phyloP scores from a whole-genome alignment of 305 asterid species.

The Lippia alba region DNA sequence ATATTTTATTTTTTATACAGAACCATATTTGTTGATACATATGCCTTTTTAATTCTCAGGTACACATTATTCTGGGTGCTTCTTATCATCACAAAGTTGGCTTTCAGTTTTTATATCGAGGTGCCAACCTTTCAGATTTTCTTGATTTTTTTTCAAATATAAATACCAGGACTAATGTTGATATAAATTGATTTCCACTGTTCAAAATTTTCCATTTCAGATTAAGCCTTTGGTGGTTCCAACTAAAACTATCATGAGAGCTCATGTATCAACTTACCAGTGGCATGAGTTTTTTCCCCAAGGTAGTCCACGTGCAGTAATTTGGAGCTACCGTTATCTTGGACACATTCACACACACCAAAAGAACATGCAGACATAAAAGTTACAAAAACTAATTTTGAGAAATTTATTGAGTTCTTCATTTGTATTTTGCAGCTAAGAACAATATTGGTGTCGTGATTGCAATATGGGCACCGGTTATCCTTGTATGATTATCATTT shows the following conservation, averaged over 20 bases:
- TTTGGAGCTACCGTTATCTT: slow-evolving; percentile 42
- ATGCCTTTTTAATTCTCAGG: slow-evolving; percentile 54
- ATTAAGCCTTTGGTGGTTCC: slow-evolving; percentile 90
- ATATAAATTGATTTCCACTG: slow-evolving; percentile 46
- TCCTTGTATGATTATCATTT: slow-evolving; percentile 61
- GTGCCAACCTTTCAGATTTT: slow-evolving; percentile 42
- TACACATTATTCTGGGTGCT: slow-evolving; percentile 98
- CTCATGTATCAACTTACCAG: slow-evolving; percentile 68
- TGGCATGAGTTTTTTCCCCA: slow-evolving; percentile 99
- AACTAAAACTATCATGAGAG: slow-evolving; percentile 77
- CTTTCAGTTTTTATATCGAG: slow-evolving; percentile 94
- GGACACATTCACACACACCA: slow-evolving; percentile 34
- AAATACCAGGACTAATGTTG: slow-evolving; percentile 68
- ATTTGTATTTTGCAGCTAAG: slow-evolving; percentile 69
- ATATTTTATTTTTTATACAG: slow-evolving; percentile 10
- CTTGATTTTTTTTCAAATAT: slow-evolving; percentile 45
- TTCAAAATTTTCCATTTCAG: slow-evolving; percentile 53
- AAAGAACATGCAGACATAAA: background rate
- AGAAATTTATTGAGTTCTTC: slow-evolving; percentile 24
- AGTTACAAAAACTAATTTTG: slow-evolving; percentile 5
- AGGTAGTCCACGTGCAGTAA: slow-evolving; percentile 53
- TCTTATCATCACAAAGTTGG: slow-evolving; percentile 81
- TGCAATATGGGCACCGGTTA: slow-evolving; percentile 99
- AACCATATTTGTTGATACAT: slow-evolving; percentile 18
- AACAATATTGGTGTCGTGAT: slow-evolving; percentile 89